These are phyloP conservation scores for California macrophylla DNA, from an alignment of 441 rosid genomes.

Conservation along the genomic window DNA sequence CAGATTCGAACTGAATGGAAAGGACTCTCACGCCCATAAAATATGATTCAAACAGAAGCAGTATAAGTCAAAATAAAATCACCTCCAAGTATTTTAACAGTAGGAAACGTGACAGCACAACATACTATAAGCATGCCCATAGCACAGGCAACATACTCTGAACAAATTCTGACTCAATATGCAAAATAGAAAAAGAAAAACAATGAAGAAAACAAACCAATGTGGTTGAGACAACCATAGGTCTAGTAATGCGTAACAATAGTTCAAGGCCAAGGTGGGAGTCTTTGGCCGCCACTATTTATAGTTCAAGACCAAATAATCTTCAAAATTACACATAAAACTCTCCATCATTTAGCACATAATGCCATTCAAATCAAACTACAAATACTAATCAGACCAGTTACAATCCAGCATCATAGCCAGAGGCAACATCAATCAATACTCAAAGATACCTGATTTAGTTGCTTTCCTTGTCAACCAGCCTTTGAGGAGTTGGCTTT, in stretches of 20 bases:
- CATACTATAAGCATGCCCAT: background rate
- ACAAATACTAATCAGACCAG: background rate
- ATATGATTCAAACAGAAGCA: background rate
- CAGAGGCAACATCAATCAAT: background rate
- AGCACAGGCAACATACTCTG: background rate
- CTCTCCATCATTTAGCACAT: background rate
- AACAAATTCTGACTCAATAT: background rate
- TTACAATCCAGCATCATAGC: background rate
- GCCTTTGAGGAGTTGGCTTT: slow-evolving; percentile 17
- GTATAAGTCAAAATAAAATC: background rate
- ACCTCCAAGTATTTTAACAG: background rate
- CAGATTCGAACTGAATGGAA: background rate
- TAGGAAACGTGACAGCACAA: background rate
- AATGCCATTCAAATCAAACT: background rate
- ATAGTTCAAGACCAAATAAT: background rate
- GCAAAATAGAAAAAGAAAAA: background rate
- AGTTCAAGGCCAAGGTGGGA: no score
- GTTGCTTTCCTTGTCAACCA: slow-evolving; percentile 8
- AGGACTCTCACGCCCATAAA: background rate
- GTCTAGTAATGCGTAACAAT: background rate
- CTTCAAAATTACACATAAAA: background rate
- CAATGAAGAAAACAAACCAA: background rate
- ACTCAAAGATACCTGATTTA: background rate
- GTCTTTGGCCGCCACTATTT: no score
- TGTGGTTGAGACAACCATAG: background rate